Conservation (phyloP, 2,329 filamentous ascomycete species). For the Colletotrichum agaves region DNA sequence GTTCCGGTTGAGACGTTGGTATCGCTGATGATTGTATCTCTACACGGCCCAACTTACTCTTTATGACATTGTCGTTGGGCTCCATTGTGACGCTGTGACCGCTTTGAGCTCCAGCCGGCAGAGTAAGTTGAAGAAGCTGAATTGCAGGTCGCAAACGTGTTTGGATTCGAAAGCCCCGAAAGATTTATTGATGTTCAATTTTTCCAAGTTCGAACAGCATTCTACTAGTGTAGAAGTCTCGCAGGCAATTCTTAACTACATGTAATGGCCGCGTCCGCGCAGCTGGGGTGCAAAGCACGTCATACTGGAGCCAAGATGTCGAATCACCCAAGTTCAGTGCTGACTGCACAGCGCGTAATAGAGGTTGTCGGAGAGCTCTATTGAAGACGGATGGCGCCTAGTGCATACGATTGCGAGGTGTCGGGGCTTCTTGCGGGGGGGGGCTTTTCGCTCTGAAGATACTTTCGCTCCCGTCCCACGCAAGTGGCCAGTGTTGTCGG, state of each 20-base stretch:
- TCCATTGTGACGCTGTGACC: too few relatives aligned
- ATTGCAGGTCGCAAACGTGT: too few relatives aligned
- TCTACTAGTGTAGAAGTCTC: neutral
- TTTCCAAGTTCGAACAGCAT: neutral
- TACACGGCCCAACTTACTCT: conserved; percentile 15
- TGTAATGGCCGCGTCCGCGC: neutral
- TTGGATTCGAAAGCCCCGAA: too few relatives aligned
- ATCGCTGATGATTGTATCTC: too few relatives aligned
- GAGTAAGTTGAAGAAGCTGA: neutral
- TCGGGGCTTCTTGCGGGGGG: neutral
- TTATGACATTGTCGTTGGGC: neutral
- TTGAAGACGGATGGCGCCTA: neutral
- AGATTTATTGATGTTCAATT: neutral
- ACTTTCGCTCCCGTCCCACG: neutral
- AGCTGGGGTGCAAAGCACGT: conserved; percentile 21
- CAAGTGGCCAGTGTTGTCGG: neutral
- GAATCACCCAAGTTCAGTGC: conserved; percentile 3
- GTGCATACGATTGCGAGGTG: neutral
- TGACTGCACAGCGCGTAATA: neutral
- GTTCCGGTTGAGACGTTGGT: neutral
- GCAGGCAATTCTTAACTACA: too few relatives aligned
- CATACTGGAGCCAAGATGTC: conserved; percentile 31
- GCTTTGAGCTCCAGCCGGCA: neutral
- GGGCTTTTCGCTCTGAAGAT: neutral
- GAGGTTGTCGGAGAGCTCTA: neutral